phyloP scores from a whole-genome alignment of 768 basidiomycete species.

The Xanthoconium purpureum region DNA sequence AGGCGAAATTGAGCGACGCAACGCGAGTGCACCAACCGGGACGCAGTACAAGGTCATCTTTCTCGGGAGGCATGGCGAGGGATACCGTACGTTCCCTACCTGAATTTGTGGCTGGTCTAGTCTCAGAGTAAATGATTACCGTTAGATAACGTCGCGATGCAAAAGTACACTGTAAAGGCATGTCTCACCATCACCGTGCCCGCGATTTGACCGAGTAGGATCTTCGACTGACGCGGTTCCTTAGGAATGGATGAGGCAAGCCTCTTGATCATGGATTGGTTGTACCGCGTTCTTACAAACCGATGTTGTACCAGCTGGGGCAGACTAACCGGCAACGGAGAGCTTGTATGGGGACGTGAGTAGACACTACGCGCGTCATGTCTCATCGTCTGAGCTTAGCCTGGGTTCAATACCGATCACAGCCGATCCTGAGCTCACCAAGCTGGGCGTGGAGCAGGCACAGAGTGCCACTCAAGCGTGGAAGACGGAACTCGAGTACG shows the following conservation, averaged over 20 bases:
- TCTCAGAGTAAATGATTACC: constrained; percentile 45
- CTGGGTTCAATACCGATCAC: neutral
- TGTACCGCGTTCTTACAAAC: neutral
- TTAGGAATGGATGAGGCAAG: constrained; percentile 62
- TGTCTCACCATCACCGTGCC: neutral
- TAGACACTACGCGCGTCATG: constrained; percentile 5
- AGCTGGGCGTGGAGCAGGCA: constrained; percentile 56
- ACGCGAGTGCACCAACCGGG: constrained; percentile 35
- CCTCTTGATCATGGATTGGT: constrained; percentile 1
- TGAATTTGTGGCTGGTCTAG: neutral
- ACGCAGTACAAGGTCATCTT: constrained; percentile 61
- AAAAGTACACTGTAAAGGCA: constrained; percentile 56
- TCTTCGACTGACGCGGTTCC: neutral
- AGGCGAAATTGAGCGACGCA: constrained; percentile 41
- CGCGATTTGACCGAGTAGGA: neutral
- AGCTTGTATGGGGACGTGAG: constrained; percentile 74
- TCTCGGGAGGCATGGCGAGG: constrained; percentile 69
- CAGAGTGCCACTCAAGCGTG: constrained; percentile 42
- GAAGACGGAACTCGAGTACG: constrained; percentile 40
- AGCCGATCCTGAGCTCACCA: constrained; percentile 70
- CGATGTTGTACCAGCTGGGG: constrained; percentile 45
- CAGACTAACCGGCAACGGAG: constrained; percentile 58
- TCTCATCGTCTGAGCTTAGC: neutral
- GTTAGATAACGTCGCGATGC: constrained; percentile 67
- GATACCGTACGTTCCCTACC: constrained; percentile 52